Conservation (phyloP, 176 grass and related monocot species). For the Pharus latifolius region DNA sequence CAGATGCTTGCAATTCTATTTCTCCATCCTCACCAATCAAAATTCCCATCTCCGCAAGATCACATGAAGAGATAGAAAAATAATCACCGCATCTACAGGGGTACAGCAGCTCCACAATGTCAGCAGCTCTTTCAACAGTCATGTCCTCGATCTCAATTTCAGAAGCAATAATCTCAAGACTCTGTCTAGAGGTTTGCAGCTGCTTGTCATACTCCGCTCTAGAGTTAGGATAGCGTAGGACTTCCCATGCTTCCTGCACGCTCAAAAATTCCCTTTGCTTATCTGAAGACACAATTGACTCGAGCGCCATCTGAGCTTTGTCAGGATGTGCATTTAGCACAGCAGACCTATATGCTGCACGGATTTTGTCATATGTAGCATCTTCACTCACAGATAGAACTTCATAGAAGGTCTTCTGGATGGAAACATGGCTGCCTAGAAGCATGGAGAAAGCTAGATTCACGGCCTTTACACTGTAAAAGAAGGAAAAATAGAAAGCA, state of each 20-base stretch:
- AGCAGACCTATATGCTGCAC: conserved; percentile 45
- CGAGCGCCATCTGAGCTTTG: conserved; percentile 14
- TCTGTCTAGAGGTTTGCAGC: conserved; percentile 37
- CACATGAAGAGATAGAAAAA: conserved; percentile 40
- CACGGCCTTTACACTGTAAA: neutral
- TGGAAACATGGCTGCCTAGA: conserved; percentile 8
- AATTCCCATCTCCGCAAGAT: conserved; percentile 62
- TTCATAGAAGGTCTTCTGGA: conserved; percentile 53
- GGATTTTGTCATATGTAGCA: conserved; percentile 58
- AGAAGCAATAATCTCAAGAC: conserved; percentile 36
- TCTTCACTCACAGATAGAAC: conserved; percentile 61
- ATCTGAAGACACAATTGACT: neutral
- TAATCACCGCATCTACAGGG: conserved; percentile 72
- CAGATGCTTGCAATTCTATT: conserved; percentile 5
- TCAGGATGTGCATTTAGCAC: conserved; percentile 74
- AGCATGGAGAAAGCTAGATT: conserved; percentile 33
- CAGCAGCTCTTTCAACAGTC: conserved; percentile 31
- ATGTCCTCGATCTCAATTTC: conserved; percentile 74
- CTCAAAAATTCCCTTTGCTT: conserved; percentile 38
- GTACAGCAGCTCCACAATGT: conserved; percentile 33
- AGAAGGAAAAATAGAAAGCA: neutral
- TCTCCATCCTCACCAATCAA: conserved; percentile 29
- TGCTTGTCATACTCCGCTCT: conserved; percentile 54
- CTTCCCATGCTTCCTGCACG: conserved; percentile 73
- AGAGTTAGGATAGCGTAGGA: conserved; percentile 41